Evolutionary conservation across 257 asterid genomes (phyloP), one percentile per base, ranked within the genome.

Genomic region (Nicotiana benthamiana): DNA sequence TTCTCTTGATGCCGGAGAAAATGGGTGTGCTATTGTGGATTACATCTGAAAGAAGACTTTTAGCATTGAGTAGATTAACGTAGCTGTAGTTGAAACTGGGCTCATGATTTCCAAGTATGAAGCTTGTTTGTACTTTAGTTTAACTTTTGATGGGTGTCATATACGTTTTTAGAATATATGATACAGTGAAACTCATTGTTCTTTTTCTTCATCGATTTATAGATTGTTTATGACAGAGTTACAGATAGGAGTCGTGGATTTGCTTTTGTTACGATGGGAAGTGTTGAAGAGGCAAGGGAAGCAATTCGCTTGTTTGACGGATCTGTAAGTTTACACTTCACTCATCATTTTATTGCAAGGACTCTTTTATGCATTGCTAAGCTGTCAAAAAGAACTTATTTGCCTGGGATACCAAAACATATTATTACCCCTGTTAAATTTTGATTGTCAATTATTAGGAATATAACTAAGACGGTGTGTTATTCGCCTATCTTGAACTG

Each of bases 241-340:
- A 95, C 98, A 4, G 97, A 88, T 74, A 92, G 98, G 86, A 95
- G 99, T 66, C 90, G 99, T 22, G 98, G 99, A 62, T 96, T 96
- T 64, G 93, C 94, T n/a, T 95, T 95, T 86, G 94, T 94, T 67
- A 93, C 97, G 9, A 92, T 95, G 99, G 90, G 90, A 79, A 91
- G 85, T 53, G 89, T 85, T 66, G 96, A 90, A 77, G 97, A 95
- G 88, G 97, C 97, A 62, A 89, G 87, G 74, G 97, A 90, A 81
- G 98, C 97, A 8, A 92, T 93, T 79, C 89, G 97, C 20, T 48
- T 93, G 88, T 93, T 93, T 79, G 93, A 92, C 82, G 93, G 94
- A 87, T 88, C 98, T 86, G 98, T 95, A 91, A 95, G 97, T 91
- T 46, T 74, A 46, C 54, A 0, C 16, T 51, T n/a, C 2, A 27